Base-by-base conservation (phyloP, 352 stramenopile species). In the Pythium coloratum region DNA sequence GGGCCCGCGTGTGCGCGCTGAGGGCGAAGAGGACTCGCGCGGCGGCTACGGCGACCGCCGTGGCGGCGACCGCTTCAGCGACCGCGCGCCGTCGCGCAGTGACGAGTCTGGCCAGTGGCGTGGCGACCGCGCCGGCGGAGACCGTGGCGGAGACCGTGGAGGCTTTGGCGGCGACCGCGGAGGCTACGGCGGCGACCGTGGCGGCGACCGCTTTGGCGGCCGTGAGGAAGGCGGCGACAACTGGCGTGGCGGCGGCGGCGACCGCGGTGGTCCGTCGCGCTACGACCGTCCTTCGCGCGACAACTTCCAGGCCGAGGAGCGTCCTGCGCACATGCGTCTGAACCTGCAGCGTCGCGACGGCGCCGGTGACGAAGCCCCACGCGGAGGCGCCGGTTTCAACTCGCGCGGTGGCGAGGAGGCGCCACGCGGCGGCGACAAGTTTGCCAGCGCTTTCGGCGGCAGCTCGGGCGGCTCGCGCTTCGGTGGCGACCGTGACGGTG, bases 301-400 rank as follows among this genome's bases (percentile, higher is more conserved):
- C 62, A 72, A 86, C 1, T 84, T 84, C 55, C 74, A 78, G 44
- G 36, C 72, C 1, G 81, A 93, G 64, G 85, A 90, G 66, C 81
- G 85, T 32, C 85, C 85, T n/a, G 66, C 85, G 16, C 81, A 90
- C 69, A 87, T 94, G 83, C 82, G 84, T 32, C 61, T 94, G 64
- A 94, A 94, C 67, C 69, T 94, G 50, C 62, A 76, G 71, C 82
- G 81, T n/a, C 83, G 84, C 20, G 20, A 24, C 30, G 32, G 42
- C 42, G 30, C 13, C 14, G 38, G 26, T 14, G 56, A 49, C 20
- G 38, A 56, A 16, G 50, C 50, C 4, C 50, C 50, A 53, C 54
- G 57, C 20, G 55, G 64, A 59, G 67, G 76, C 50, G 71, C 75
- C 59, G 59, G 67, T 42, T 76, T 76, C 34, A 54, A 55, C 38